Evolutionary conservation across 768 basidiomycete species (phyloP).

Genomic region (Gymnopilus dilepis): DNA sequence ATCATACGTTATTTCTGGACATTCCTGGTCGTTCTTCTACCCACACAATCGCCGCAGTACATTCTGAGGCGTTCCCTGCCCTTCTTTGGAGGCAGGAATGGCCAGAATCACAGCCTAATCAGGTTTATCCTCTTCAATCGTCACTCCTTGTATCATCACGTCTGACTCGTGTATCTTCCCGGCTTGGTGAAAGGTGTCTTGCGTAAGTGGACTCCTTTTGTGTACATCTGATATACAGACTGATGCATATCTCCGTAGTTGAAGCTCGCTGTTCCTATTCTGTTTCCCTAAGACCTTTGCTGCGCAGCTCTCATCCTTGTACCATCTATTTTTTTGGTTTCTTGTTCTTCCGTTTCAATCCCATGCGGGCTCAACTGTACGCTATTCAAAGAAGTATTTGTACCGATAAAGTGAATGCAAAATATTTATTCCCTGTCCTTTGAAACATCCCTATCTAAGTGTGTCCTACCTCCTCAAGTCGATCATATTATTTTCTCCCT

Average conservation of each 20-base stretch:
- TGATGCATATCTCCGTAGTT: conserved; percentile 8
- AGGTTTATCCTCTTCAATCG: not conserved
- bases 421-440: conserved; percentile 3
- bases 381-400: conserved; percentile 12
- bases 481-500: conserved; percentile 19
- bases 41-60: conserved; percentile 24
- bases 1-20: conserved; percentile 24
- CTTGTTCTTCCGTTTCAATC: not conserved
- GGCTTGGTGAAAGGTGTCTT: conserved; percentile 19
- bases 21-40: conserved; percentile 20
- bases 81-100: conserved; percentile 2
- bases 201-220: conserved; percentile 14
- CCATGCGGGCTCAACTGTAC: not conserved
- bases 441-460: not conserved
- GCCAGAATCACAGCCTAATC: conserved; percentile 9
- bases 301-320: conserved; percentile 1
- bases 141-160: conserved; percentile 12
- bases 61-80: conserved; percentile 1
- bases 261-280: conserved; percentile 10
- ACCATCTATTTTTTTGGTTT: not conserved
- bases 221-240: not conserved
- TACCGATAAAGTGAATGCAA: conserved; percentile 8
- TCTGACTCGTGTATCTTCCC: conserved; percentile 8
- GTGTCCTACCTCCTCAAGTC: not conserved
- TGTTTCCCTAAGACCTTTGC: not conserved